Evolutionary conservation across 2,329 filamentous ascomycete species (phyloP).

Genomic region (Microcyclosporella mali): DNA sequence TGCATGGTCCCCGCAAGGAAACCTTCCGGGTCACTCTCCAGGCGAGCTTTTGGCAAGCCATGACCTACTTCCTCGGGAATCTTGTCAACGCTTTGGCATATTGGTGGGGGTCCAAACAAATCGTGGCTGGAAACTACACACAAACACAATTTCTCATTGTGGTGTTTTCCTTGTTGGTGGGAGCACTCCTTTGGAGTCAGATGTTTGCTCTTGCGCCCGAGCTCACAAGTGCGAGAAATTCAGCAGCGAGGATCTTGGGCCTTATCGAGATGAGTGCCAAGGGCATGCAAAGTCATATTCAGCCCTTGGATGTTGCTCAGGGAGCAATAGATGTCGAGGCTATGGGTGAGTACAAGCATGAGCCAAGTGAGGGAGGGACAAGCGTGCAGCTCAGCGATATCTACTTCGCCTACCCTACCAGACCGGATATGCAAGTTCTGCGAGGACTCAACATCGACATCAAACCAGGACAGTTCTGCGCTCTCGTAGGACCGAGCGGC

Average conservation of each 20-base stretch:
- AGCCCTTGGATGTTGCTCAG: too few relatives aligned
- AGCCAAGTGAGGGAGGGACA: too few relatives aligned
- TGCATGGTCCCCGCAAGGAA: constrained; percentile 36
- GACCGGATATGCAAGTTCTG: too few relatives aligned
- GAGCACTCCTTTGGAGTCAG: constrained; percentile 42
- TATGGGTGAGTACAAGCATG: too few relatives aligned
- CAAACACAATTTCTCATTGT: constrained; percentile 42
- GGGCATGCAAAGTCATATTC: too few relatives aligned
- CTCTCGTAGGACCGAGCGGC: constrained; percentile 42
- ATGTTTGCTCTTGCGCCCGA: constrained; percentile 43
- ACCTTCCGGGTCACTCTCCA: constrained; percentile 36
- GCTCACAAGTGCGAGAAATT: constrained; percentile 39
- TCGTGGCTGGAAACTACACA: constrained; percentile 39
- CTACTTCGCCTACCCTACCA: too few relatives aligned
- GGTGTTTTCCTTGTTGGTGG: constrained; percentile 41
- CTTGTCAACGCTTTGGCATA: constrained; percentile 46
- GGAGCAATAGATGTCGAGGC: too few relatives aligned
- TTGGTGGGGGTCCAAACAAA: constrained; percentile 43
- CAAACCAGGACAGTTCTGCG: constrained; percentile 47
- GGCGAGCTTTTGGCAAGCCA: constrained; percentile 39
- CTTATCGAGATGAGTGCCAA: too few relatives aligned
- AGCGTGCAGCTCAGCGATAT: too few relatives aligned
- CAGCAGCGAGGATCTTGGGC: constrained; percentile 40
- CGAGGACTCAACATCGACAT: constrained; percentile 44
- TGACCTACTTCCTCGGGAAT: constrained; percentile 42